These are phyloP conservation scores for Arabidopsis hybrid DNA, from an alignment of 441 rosid genomes.

Conservation along the genomic window DNA sequence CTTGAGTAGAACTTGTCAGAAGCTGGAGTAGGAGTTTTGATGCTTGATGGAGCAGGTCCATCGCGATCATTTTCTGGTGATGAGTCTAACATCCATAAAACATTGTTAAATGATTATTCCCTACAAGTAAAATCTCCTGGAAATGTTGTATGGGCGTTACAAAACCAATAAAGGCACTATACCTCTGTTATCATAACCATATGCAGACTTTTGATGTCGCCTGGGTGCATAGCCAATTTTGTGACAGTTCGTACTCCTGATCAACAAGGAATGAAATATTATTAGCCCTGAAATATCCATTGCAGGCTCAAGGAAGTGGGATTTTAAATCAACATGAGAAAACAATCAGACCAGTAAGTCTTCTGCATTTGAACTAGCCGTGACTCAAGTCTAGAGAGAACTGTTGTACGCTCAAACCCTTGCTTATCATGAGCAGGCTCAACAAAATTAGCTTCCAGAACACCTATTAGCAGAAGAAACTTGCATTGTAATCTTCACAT, in stretches of 20 bases:
- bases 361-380: constrained; percentile 85
- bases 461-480: constrained; percentile 60
- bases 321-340: constrained; percentile 18
- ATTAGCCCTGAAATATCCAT: constrained; percentile 12
- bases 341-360: constrained; percentile 70
- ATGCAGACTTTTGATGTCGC: constrained; percentile 50
- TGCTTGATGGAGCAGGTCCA: constrained; percentile 32
- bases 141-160: constrained; percentile 32
- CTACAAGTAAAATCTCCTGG: constrained; percentile 23
- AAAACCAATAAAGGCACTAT: constrained; percentile 21
- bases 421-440: constrained; percentile 91
- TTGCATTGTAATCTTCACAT: constrained; percentile 25
- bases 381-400: constrained; percentile 70
- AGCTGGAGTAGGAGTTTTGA: constrained; percentile 44
- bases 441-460: constrained; percentile 82
- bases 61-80: constrained; percentile 54
- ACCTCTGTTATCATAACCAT: constrained; percentile 59
- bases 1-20: constrained; percentile 48
- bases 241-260: constrained; percentile 72
- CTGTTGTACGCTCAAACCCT: constrained; percentile 80
- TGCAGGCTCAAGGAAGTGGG: neutral
- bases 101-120: constrained; percentile 29
- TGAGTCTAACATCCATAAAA: constrained; percentile 51
- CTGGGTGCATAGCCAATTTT: constrained; percentile 79
- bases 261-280: constrained; percentile 3